Evolutionary conservation across 2,329 filamentous ascomycete genomes (phyloP).

Genomic region (Colletotrichum sp.): DNA sequence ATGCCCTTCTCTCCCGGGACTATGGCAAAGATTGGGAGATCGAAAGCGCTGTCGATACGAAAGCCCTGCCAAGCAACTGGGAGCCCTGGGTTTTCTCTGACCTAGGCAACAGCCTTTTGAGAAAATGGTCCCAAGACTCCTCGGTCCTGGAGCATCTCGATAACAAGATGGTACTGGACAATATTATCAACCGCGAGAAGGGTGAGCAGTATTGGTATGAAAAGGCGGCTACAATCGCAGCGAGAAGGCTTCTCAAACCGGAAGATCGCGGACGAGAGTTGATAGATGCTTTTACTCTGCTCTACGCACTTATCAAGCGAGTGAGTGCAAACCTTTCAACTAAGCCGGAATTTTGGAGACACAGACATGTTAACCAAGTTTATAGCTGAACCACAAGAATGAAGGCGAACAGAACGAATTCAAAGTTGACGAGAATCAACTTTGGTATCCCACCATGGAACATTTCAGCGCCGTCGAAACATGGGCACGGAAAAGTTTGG

Average conservation of each 20-base stretch:
- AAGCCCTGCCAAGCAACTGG: neutral
- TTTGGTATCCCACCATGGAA: neutral
- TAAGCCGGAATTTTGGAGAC: neutral
- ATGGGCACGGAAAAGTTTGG: neutral
- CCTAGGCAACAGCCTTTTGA: neutral
- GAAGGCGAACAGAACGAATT: neutral
- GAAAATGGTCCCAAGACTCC: neutral
- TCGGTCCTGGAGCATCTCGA: neutral
- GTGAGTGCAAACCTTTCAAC: neutral
- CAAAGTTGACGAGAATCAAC: neutral
- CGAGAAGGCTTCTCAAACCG: neutral
- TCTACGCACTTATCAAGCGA: neutral
- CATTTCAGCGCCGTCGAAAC: neutral
- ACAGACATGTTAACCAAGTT: neutral
- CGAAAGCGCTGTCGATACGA: neutral
- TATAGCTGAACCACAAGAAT: neutral
- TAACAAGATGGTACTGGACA: neutral
- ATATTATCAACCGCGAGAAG: neutral
- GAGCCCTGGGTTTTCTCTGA: neutral
- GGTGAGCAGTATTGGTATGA: neutral
- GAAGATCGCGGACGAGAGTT: neutral
- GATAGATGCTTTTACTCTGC: neutral
- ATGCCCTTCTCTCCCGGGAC: neutral
- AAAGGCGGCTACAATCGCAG: neutral
- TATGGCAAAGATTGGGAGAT: neutral